These are phyloP conservation scores for Symbiodinium natans DNA, from an alignment of 73 alveolate species.

Conservation along the genomic window DNA sequence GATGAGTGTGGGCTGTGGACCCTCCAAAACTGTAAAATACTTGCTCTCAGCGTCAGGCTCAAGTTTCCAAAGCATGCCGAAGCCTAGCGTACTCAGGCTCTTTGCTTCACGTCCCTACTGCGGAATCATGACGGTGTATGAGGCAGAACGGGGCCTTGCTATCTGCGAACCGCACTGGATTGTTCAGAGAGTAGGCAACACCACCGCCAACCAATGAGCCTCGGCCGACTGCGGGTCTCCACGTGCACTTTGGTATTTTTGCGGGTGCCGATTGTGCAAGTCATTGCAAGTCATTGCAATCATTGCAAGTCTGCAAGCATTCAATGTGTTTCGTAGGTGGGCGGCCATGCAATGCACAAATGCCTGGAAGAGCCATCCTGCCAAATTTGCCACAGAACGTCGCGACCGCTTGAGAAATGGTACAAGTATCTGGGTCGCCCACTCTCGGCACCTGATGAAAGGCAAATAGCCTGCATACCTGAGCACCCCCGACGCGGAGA, in stretches of 20 bases:
- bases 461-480: conserved; percentile 90
- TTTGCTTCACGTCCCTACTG: neutral
- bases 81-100: neutral
- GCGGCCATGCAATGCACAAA: conserved; percentile 69
- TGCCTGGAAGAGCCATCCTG: conserved; percentile 70
- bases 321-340: neutral
- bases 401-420: neutral
- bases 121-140: neutral
- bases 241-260: neutral
- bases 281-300: too few relatives aligned
- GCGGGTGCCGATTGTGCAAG: neutral
- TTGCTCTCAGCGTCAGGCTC: conserved; percentile 11
- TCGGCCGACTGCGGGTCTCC: neutral
- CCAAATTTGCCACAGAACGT: too few relatives aligned
- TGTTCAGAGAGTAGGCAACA: conserved; percentile 87
- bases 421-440: neutral
- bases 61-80: conserved; percentile 83
- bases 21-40: too few relatives aligned
- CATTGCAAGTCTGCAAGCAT: too few relatives aligned
- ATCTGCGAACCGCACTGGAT: conserved; percentile 75
- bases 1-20: too few relatives aligned
- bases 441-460: conserved; percentile 79
- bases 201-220: conserved; percentile 87
- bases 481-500: neutral
- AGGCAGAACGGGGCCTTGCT: conserved; percentile 25